phyloP scores from a whole-genome alignment of 768 basidiomycete genomes.

The Amylocystis lapponica region DNA sequence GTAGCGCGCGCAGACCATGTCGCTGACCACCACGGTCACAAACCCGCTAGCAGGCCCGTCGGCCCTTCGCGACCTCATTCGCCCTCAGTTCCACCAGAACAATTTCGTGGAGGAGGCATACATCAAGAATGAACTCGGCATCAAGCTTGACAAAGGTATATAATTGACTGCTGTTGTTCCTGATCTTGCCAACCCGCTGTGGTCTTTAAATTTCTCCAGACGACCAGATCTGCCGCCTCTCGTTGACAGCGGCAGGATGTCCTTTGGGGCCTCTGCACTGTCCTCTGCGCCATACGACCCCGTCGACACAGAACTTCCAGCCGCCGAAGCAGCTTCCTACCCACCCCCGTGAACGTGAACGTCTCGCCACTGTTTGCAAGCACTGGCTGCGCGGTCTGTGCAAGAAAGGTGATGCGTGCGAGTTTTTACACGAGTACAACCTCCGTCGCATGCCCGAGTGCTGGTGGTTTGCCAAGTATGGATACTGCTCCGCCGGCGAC shows the following conservation, averaged over 20 bases:
- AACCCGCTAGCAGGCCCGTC: conserved; percentile 29
- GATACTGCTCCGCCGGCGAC: conserved; percentile 94
- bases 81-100: conserved; percentile 93
- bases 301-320: conserved; percentile 86
- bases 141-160: conserved; percentile 94
- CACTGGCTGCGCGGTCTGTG: conserved; percentile 98
- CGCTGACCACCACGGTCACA: conserved; percentile 11
- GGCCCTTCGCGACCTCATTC: conserved; percentile 51
- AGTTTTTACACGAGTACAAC: conserved; percentile 99
- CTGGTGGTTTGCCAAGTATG: conserved; percentile 98
- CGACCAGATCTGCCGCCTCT: conserved; percentile 88
- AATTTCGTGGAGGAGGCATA: conserved; percentile 77
- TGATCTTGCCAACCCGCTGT: too few relatives aligned
- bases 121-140: conserved; percentile 74
- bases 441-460: conserved; percentile 97
- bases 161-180: conserved; percentile 16
- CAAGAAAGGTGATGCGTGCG: conserved; percentile 97
- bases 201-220: too few relatives aligned
- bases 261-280: conserved; percentile 91
- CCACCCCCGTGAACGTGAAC: conserved; percentile 78
- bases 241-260: conserved; percentile 76
- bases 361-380: conserved; percentile 92
- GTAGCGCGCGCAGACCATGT: too few relatives aligned
- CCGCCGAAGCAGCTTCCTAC: conserved; percentile 77
- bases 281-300: conserved; percentile 86